phyloP scores from a whole-genome alignment of 331 rosid genomes.

The Spiraea crenata region DNA sequence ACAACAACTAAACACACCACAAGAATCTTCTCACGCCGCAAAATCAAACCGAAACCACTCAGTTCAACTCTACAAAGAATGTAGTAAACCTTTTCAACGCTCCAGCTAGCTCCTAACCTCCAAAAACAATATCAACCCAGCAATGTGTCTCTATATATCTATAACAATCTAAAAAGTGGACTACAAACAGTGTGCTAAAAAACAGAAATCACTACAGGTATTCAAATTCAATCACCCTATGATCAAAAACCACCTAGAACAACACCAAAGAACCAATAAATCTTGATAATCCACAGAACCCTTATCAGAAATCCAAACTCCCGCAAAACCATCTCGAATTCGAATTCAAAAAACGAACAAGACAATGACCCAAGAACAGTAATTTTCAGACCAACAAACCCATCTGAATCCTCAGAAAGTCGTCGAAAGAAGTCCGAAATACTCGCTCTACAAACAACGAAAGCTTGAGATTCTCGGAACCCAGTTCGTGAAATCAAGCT shows the following conservation, averaged over 20 bases:
- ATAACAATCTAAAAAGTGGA: slow-evolving; percentile 15
- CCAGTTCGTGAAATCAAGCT: slow-evolving; percentile 31
- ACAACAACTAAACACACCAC: slow-evolving; percentile 27
- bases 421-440: neutral
- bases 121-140: slow-evolving; percentile 16
- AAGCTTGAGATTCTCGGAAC: slow-evolving; percentile 25
- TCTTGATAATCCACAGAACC: slow-evolving; percentile 27
- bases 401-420: slow-evolving; percentile 17
- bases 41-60: slow-evolving; percentile 34
- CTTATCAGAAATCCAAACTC: slow-evolving; percentile 27
- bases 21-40: slow-evolving; percentile 33
- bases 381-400: slow-evolving; percentile 42
- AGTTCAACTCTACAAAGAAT: slow-evolving; percentile 13
- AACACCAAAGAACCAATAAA: slow-evolving; percentile 16
- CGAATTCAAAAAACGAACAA: slow-evolving; percentile 23
- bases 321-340: slow-evolving; percentile 31
- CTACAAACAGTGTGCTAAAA: neutral
- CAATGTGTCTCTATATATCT: slow-evolving; percentile 19
- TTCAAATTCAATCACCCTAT: slow-evolving; percentile 7
- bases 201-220: neutral
- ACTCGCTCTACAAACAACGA: slow-evolving; percentile 6
- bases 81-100: slow-evolving; percentile 7
- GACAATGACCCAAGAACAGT: slow-evolving; percentile 18
- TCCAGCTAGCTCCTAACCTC: slow-evolving; percentile 17
- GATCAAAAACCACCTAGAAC: slow-evolving; percentile 6